These are phyloP conservation scores for Candida rishiriensis DNA, from an alignment of 805 yeast species.

Conservation along the genomic window DNA sequence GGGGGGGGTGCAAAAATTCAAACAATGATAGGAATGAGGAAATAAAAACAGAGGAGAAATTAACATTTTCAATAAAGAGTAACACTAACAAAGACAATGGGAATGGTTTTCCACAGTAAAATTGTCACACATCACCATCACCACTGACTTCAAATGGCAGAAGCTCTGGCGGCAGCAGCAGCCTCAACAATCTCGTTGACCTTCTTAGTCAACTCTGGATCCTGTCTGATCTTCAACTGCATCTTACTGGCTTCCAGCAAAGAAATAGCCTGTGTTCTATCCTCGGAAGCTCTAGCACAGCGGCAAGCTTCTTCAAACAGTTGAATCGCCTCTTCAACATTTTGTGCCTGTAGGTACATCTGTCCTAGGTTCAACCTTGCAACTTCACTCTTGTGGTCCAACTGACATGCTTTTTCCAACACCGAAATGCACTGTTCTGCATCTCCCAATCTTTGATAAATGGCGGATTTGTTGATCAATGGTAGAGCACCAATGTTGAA, in stretches of 20 bases:
- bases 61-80: too few relatives aligned
- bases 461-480: slow-evolving; percentile 81
- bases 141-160: background rate
- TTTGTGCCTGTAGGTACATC: slow-evolving; percentile 76
- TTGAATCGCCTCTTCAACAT: slow-evolving; percentile 73
- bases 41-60: too few relatives aligned
- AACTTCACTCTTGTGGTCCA: slow-evolving; percentile 86
- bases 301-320: slow-evolving; percentile 80
- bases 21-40: too few relatives aligned
- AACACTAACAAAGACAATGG: too few relatives aligned
- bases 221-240: slow-evolving; percentile 73
- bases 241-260: slow-evolving; percentile 90
- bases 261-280: slow-evolving; percentile 84
- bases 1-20: too few relatives aligned
- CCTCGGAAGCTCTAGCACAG: slow-evolving; percentile 79
- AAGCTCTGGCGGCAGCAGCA: slow-evolving; percentile 14
- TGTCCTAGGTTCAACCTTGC: slow-evolving; percentile 92
- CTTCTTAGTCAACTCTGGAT: slow-evolving; percentile 59
- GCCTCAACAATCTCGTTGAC: slow-evolving; percentile 54
- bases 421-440: slow-evolving; percentile 57
- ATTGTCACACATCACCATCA: too few relatives aligned
- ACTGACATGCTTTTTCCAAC: slow-evolving; percentile 68
- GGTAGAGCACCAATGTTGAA: slow-evolving; percentile 87
- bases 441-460: slow-evolving; percentile 52
- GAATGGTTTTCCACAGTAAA: too few relatives aligned